These are phyloP conservation scores for Glycyrrhiza uralensis DNA, from an alignment of 306 rosid genomes.

Conservation along the genomic window DNA sequence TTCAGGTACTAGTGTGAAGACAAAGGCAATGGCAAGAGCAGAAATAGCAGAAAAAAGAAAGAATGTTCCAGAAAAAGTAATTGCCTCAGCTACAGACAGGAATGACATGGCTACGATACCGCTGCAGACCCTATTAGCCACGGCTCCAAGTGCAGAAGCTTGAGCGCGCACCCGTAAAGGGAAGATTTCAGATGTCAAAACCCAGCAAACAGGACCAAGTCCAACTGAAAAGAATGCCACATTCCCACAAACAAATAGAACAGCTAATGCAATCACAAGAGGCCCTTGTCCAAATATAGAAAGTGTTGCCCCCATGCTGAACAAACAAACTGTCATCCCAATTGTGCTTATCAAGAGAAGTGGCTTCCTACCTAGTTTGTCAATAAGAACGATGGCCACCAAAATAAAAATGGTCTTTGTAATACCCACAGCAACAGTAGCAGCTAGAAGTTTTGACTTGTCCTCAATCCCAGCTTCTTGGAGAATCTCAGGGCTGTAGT, in stretches of 20 bases:
- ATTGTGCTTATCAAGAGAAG: constrained; percentile 80
- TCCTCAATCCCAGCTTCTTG: constrained; percentile 64
- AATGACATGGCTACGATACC: constrained; percentile 93
- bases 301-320: constrained; percentile 52
- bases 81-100: constrained; percentile 61
- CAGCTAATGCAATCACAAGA: constrained; percentile 41
- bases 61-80: constrained; percentile 66
- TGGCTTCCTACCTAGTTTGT: constrained; percentile 83
- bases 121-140: constrained; percentile 81
- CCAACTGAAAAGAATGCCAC: constrained; percentile 97
- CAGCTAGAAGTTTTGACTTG: constrained; percentile 66
- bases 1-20: constrained; percentile 66
- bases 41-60: constrained; percentile 68
- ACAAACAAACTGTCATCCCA: constrained; percentile 89
- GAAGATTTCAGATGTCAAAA: constrained; percentile 83
- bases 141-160: constrained; percentile 85
- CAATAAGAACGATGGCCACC: constrained; percentile 73
- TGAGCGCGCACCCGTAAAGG: constrained; percentile 85
- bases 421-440: constrained; percentile 86
- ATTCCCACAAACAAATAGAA: constrained; percentile 78
- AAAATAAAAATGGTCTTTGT: constrained; percentile 74
- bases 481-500: constrained; percentile 85
- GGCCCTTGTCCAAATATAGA: constrained; percentile 53
- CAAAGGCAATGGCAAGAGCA: constrained; percentile 64
- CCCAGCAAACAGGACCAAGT: constrained; percentile 95